A percentile compares a stretch with the other conserved stretches of the same genome.
Conservation (phyloP, 331 rosid genomes). For the Stylosanthes scabra region DNA sequence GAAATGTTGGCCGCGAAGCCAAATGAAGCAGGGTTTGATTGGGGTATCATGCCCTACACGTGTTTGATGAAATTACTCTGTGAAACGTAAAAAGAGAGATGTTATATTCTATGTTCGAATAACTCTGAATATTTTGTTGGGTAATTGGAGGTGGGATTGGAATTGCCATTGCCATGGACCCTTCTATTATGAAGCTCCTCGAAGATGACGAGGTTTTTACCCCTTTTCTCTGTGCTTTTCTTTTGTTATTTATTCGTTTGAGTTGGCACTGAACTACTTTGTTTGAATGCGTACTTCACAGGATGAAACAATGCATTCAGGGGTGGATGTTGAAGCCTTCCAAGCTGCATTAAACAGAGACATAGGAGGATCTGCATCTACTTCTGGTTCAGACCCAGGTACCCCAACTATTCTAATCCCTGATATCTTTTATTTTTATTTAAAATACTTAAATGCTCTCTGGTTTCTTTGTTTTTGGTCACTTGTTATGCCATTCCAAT, state of each 20-base stretch:
- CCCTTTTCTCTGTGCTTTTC: conserved; percentile 1
- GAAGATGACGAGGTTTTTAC: conserved; percentile 83
- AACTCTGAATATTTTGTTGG: too few species aligned
- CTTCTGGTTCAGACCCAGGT: conserved; percentile 69
- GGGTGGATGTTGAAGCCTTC: conserved; percentile 85
- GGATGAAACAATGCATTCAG: too few species aligned
- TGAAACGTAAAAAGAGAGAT: too few species aligned
- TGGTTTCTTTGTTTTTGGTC: not conserved
- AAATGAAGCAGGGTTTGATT: too few species aligned
- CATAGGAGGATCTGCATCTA: conserved; percentile 63
- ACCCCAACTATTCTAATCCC: not conserved
- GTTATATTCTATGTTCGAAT: too few species aligned
- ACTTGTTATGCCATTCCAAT: not conserved
- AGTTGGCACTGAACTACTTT: not conserved
- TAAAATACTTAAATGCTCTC: not conserved
- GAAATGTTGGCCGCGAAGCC: too few species aligned
- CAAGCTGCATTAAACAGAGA: conserved; percentile 86
- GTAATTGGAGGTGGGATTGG: not conserved
- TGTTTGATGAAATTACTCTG: too few species aligned
- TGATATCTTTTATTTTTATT: not conserved
- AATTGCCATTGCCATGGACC: conserved; percentile 66
- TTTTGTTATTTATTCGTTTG: not conserved
- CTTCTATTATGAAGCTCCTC: conserved; percentile 79
- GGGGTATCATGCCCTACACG: too few species aligned
- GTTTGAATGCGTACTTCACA: conserved; percentile 17